Conservation (phyloP, 1,284 basidiomycete genomes). For the Phellinidium pouzarii region DNA sequence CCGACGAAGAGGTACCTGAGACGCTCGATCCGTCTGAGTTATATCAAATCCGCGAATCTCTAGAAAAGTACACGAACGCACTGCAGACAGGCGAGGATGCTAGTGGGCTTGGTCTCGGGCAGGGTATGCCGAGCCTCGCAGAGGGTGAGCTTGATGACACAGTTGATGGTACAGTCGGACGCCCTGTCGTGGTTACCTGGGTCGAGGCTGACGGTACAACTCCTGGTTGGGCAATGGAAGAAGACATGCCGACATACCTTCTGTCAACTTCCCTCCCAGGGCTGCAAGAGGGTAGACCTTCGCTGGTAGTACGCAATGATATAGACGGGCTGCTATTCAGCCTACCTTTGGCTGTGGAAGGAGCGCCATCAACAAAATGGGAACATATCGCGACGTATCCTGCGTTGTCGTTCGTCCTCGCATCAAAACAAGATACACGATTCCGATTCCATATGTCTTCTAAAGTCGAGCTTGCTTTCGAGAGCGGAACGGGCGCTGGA, state of each 20-base stretch:
- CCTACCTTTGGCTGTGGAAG: slow-evolving; percentile 26
- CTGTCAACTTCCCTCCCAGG: slow-evolving; percentile 62
- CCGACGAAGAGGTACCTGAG: slow-evolving; percentile 77
- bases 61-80: slow-evolving; percentile 79
- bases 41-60: slow-evolving; percentile 65
- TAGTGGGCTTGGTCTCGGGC: slow-evolving; percentile 51
- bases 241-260: slow-evolving; percentile 40
- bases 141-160: slow-evolving; percentile 83
- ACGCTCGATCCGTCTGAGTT: slow-evolving; percentile 84
- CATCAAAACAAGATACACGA: slow-evolving; percentile 85
- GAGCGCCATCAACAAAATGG: slow-evolving; percentile 46
- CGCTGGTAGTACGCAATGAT: slow-evolving; percentile 69
- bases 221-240: slow-evolving; percentile 33
- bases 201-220: slow-evolving; percentile 43
- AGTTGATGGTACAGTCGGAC: slow-evolving; percentile 65
- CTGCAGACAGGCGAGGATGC: slow-evolving; percentile 50
- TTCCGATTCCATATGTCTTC: slow-evolving; percentile 68
- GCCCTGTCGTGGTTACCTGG: slow-evolving; percentile 55
- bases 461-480: slow-evolving; percentile 69
- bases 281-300: slow-evolving; percentile 25
- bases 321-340: slow-evolving; percentile 67
- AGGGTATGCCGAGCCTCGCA: slow-evolving; percentile 66
- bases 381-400: slow-evolving; percentile 74
- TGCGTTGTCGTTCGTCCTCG: slow-evolving; percentile 89
- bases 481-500: slow-evolving; percentile 56